Base-by-base conservation (phyloP, 2,329 filamentous ascomycete species). In the Alternaria dauci region DNA sequence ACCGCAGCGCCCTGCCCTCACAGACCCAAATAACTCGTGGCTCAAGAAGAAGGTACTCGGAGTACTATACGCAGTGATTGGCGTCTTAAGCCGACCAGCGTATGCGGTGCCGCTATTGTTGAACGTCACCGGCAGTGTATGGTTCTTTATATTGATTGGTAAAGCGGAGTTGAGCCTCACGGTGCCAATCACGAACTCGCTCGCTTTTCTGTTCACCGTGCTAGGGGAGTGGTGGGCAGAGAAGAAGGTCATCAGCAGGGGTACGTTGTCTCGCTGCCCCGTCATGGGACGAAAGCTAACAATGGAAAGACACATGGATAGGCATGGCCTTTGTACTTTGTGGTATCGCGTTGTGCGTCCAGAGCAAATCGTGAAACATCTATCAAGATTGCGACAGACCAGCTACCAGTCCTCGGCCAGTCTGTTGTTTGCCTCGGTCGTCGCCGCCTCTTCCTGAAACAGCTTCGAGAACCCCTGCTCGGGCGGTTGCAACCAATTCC, bases 191-290 rank as follows among this genome's bases (percentile, higher is more conserved):
- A 94, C 94, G 2, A 98, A 98, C 74, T 96, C 93, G 0, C 81
- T 96, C 73, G 94, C 94, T 0, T 98, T 98, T 70, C 80, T 98
- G n/a, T 98, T 97, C 74, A 98, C 94, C 0, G 94, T 97, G 2
- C 74, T 97, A 12, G 94, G 94, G 1, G 94, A 98, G 71, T 98
- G 94, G 93, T 96, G 90, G 84, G 93, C 94, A 1, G 94, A 97
- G 72, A 88, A 88, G 62, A 98, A 97, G 78, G 91, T 94, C 2
- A 96, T 98, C 63, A 91, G 89, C 68, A 86, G 88, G 83, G 88
- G 92, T 93, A 81, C 73, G 86, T 80, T 23, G 30, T 7, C n/a
- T 12, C 12, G 2, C n/a, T n/a, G 41, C 16, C 20, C 16, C n/a
- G 48, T 1, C 12, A 14, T 2, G 12, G 16, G 8, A 39, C 20